phyloP scores from a whole-genome alignment of 106 monocot genomes.

The Ottelia alismoides region DNA sequence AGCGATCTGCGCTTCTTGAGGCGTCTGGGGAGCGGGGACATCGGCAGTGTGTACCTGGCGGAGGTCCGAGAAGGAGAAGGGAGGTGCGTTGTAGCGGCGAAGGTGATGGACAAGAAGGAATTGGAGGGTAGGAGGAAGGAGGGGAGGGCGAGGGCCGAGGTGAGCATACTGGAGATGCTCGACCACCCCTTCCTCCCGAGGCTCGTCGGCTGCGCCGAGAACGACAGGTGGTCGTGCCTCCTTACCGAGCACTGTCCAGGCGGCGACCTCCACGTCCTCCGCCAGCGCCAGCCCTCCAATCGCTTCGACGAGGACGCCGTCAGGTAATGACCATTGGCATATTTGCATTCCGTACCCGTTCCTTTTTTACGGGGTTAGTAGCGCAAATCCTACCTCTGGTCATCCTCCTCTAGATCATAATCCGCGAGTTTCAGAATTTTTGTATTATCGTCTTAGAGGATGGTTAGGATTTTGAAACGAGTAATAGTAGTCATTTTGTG shows the following conservation, averaged over 20 bases:
- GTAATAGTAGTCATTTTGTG: too few species aligned
- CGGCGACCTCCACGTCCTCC: constrained; percentile 85
- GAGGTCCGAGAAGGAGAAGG: constrained; percentile 27
- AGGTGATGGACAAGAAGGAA: constrained; percentile 94
- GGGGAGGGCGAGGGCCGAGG: constrained; percentile 67
- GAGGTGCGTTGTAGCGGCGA: constrained; percentile 41
- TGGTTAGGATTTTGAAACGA: too few species aligned
- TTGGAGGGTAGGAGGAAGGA: constrained; percentile 63
- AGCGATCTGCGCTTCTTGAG: constrained; percentile 56
- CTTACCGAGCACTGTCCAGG: constrained; percentile 93
- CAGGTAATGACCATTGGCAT: too few species aligned
- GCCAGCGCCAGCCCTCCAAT: constrained; percentile 56
- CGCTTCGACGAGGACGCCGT: constrained; percentile 63
- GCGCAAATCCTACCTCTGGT: too few species aligned
- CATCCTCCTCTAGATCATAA: too few species aligned
- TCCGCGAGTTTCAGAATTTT: too few species aligned
- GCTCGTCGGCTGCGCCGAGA: constrained; percentile 55
- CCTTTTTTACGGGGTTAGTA: too few species aligned
- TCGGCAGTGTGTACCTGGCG: constrained; percentile 90
- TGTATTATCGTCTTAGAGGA: too few species aligned
- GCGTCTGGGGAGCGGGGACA: constrained; percentile 75
- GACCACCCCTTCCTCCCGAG: constrained; percentile 90
- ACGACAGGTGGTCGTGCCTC: constrained; percentile 60
- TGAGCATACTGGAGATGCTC: constrained; percentile 64
- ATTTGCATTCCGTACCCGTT: too few species aligned